Evolutionary conservation across 2,329 filamentous ascomycete genomes (phyloP), one percentile per base, ranked within the genome.

Genomic region (Aspergillus sp.): DNA sequence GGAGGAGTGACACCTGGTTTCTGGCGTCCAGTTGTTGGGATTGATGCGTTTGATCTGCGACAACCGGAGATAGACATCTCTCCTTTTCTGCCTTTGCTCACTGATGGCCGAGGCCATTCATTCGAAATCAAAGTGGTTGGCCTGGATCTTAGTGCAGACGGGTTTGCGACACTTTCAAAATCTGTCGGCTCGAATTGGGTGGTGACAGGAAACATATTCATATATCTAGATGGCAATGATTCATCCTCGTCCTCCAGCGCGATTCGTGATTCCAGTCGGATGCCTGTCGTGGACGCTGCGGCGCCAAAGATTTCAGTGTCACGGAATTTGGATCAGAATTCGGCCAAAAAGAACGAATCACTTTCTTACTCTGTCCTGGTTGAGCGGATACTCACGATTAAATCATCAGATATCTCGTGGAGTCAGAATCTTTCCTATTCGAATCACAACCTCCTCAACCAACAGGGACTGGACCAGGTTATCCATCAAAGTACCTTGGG

Each of bases 51-150:
- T 62, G 87, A 93, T 60, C 73, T 94, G 20, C 74, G 79, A 41
- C 87, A 93, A 62, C 82, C 88, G 53, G 85, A 93, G 62, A 87
- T 94, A 52, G 88, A 94, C 60, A 82, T 94, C 43, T 85, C 86
- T 1, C 83, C 87, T 0, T 93, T 85, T 74, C 71, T 93, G 3
- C 81, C 85, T 0, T 49, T 85, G 1, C 74, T 93, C 1, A 83
- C 79, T 53, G 82, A 90, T 57, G 84, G 82, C 0, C 56, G 71
- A 2, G 55, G 73, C 5, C 86, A 91, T 62, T 81, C 70, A 0
- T 88, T 91, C 60, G 77, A 80, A 46, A 82, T 94, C 44, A 72
- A 75, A 17, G 77, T 93, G 4, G 76, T 77, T 0, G 86, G 86
- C 0, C 69, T 90, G 7, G 67, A 81, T 41, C 80, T 87, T 45